Evolutionary conservation across 805 yeast genomes (phyloP).

Genomic region (Maudiozyma saulgeensis): DNA sequence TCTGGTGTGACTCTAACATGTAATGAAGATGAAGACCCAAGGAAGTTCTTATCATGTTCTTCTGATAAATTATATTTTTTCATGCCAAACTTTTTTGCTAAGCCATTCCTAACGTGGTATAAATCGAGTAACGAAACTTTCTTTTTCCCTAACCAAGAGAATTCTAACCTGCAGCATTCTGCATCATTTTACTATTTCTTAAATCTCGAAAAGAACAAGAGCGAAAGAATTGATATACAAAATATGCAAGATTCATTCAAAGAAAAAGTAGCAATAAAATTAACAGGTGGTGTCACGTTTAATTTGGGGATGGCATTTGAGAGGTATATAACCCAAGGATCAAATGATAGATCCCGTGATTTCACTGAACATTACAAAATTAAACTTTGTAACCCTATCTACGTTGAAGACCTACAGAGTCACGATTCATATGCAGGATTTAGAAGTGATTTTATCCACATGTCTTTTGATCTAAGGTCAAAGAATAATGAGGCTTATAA

Average conservation of each 20-base stretch:
- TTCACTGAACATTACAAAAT: constrained; percentile 56
- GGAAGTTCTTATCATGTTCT: constrained; percentile 51
- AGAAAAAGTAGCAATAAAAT: constrained; percentile 46
- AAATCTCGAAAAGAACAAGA: constrained; percentile 17
- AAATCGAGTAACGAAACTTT: constrained; percentile 37
- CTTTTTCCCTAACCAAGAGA: constrained; percentile 37
- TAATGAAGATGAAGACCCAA: constrained; percentile 61
- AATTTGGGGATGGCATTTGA: constrained; percentile 52
- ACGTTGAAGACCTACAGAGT: constrained; percentile 33
- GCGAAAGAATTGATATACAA: constrained; percentile 11
- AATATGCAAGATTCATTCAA: constrained; percentile 23
- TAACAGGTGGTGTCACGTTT: constrained; percentile 53
- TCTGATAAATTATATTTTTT: constrained; percentile 59
- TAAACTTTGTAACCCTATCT: constrained; percentile 45
- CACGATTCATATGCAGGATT: constrained; percentile 80
- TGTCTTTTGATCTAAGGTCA: constrained; percentile 50
- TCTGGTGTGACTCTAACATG: constrained; percentile 50
- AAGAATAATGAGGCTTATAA: constrained; percentile 42
- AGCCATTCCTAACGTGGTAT: constrained; percentile 49
- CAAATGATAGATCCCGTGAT: constrained; percentile 33
- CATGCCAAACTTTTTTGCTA: constrained; percentile 64
- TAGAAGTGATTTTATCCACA: constrained; percentile 73
- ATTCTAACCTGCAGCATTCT: constrained; percentile 34
- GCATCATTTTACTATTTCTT: constrained; percentile 42
- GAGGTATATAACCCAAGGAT: constrained; percentile 28